Evolutionary conservation across 2,329 filamentous ascomycete genomes (phyloP), one percentile per base, ranked within the genome.

Genomic region (Trichoderma oligosporum): DNA sequence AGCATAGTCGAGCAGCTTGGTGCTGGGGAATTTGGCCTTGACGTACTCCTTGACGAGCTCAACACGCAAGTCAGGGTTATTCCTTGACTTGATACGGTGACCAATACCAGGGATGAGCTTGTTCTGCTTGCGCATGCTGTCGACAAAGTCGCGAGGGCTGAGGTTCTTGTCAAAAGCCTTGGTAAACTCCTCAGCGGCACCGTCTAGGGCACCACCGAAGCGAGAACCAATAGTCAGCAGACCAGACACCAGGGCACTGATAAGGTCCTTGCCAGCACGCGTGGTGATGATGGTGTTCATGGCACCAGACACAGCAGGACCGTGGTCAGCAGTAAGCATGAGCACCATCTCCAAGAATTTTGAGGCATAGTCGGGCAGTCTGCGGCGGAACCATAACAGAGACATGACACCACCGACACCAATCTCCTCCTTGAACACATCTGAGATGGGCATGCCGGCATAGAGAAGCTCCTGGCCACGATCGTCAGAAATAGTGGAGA

Each of bases 241-340:
- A 91, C 94, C 94, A 68, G 89, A 89, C 58, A 99, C 94, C 62
- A 99, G 84, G 46, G 94, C 89, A 69, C 87, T 92, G 81, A 99
- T 97, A 66, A 99, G 81, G 74, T 99, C 94, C 84, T 99, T 99
- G 75, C 94, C 94, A 63, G 94, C 94, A 89, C 94, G 90, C 60
- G 94, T 99, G 62, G 94, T 99, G 75, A 99, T 97, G 75, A 99
- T 99, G 74, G 94, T 99, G 87, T 99, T 99, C 94, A 99, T 99
- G 76, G 94, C 94, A 84, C 94, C 94, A 68, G 94, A 99, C 68
- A 99, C 94, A 68, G 94, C 94, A 55, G 94, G 94, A 78, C 94
- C 94, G 86, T 99, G 94, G 73, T 99, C 94, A 68, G 94, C 94
- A 72, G 94, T 99, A 72, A 99, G 86, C 94, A 99, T 99, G 75